Base-by-base conservation (phyloP, 2,329 filamentous ascomycete species). In the Coniochaeta sp. region DNA sequence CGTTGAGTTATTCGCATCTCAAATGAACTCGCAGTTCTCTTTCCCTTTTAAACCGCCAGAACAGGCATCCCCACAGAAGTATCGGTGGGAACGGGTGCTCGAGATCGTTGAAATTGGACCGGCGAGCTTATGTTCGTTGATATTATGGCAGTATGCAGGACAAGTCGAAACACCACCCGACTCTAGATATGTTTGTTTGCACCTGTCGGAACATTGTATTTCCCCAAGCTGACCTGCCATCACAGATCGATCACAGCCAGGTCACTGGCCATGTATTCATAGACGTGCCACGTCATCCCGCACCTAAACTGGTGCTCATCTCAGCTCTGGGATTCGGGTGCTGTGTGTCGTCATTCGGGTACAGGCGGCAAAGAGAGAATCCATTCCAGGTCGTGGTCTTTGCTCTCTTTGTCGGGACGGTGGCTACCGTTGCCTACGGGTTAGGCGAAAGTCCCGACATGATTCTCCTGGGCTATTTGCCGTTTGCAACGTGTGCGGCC, bases 261-360 rank as follows among this genome's bases (percentile, higher is more conserved):
- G 50, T 28, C 44, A 47, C 14, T 12, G 34, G 36, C 14, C 22
- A 44, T 34, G 22, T 43, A 16, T 6, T n/a, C 22, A 19, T 63
- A 58, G 52, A 31, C 14, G 64, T 68, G 54, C 52, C 70, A 31
- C 62, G 71, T 33, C 66, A 70, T 34, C 72, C 71, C 14, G 68
- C 71, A n/a, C 68, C 73, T 9, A 63, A 63, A 17, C 50, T 72
- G 28, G 70, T 74, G 67, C 67, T 75, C 16, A 62, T 59, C 24
- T 70, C 71, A 12, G 74, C 71, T 60, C 58, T 76, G 17, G 60
- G 72, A 3, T 69, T 75, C 22, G 74, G 74, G 7, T 73, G 67
- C 47, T 69, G 70, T 6, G 69, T 74, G 9, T 74, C 73, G 12
- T 74, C 73, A 0, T 76, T 73, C 59, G 63, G 67, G 1, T 72